Evolutionary conservation across 257 asterid genomes (phyloP).

Genomic region (Primulina eburnea): DNA sequence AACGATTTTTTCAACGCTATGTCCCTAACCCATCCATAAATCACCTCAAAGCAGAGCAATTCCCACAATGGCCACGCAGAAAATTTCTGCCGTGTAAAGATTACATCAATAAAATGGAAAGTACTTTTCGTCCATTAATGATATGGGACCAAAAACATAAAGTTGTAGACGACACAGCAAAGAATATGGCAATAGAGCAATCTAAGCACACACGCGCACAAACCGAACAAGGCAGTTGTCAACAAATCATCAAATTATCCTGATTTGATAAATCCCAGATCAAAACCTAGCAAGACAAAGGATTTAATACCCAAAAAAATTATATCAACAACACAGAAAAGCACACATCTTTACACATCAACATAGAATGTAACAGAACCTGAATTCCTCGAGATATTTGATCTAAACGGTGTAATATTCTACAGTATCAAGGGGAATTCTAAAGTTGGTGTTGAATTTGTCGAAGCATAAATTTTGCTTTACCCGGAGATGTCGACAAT

Average conservation of each 20-base stretch:
- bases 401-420: constrained; percentile 7
- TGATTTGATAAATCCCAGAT: background rate
- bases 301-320: background rate
- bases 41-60: background rate
- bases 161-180: background rate
- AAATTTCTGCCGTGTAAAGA: background rate
- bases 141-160: background rate
- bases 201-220: background rate
- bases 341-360: background rate
- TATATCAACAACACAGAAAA: background rate
- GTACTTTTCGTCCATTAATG: background rate
- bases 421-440: constrained; percentile 6
- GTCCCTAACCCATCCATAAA: background rate
- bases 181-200: background rate
- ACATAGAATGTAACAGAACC: constrained; percentile 11
- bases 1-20: no score
- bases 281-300: background rate
- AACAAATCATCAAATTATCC: background rate
- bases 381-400: constrained; percentile 2
- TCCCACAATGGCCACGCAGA: background rate
- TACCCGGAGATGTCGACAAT: background rate
- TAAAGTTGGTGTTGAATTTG: constrained; percentile 32
- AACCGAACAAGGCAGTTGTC: background rate
- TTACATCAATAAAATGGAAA: background rate
- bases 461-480: background rate